These are phyloP conservation scores for Phaseolus lunatus DNA, from an alignment of 306 rosid species.

Conservation along the genomic window DNA sequence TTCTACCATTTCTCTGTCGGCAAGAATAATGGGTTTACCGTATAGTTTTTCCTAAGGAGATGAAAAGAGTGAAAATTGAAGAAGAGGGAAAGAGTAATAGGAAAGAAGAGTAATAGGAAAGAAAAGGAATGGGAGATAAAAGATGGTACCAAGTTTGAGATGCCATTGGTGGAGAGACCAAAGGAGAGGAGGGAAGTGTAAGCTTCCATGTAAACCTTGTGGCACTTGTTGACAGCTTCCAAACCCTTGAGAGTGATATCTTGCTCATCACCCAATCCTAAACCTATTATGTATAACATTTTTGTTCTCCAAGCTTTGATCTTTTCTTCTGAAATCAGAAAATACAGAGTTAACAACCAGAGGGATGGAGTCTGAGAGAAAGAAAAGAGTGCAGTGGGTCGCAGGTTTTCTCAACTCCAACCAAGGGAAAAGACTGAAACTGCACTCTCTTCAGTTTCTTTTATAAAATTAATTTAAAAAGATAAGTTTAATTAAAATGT, in stretches of 20 bases:
- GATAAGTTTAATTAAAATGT: too few species aligned
- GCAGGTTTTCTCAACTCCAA: too few species aligned
- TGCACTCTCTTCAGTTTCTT: too few species aligned
- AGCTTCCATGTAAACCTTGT: conserved; percentile 79
- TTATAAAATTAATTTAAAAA: too few species aligned
- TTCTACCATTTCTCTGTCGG: conserved; percentile 94
- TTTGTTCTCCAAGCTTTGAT: not conserved
- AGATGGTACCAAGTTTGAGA: conserved; percentile 63
- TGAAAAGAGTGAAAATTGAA: not conserved
- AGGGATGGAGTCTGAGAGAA: not conserved
- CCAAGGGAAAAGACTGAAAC: too few species aligned
- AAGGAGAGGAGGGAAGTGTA: conserved; percentile 93
- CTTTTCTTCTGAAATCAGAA: not conserved
- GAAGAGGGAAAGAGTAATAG: not conserved
- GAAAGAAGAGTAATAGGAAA: too few species aligned
- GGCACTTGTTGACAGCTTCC: conserved; percentile 77
- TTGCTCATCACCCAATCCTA: conserved; percentile 86
- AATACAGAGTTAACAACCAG: not conserved
- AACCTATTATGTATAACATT: conserved; percentile 83
- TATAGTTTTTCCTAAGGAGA: conserved; percentile 67
- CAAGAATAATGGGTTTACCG: conserved; percentile 72
- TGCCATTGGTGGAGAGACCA: conserved; percentile 78
- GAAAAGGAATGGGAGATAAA: not conserved
- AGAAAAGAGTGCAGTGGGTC: not conserved
- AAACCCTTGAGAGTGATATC: conserved; percentile 86